A percentile compares a stretch with the other conserved stretches of the same genome.
Evolutionary conservation across 495 filamentous ascomycete species (phyloP).

Genomic region (Neurospora hispaniola): DNA sequence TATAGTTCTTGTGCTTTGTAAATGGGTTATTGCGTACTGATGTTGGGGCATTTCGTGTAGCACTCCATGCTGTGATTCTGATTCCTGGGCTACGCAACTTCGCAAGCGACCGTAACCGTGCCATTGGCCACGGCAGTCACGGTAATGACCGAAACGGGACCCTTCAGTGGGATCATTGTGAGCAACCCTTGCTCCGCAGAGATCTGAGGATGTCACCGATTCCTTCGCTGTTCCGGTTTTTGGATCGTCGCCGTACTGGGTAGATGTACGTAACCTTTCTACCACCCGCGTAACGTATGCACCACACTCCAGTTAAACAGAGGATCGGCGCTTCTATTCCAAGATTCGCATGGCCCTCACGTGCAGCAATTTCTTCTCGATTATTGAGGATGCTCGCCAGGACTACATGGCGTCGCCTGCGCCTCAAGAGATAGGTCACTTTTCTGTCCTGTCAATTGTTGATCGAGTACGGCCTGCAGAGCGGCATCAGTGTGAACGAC

Average conservation of each 20-base stretch:
- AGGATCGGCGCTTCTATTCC: constrained; percentile 6
- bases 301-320: background rate
- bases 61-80: background rate
- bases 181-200: constrained; percentile 7
- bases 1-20: constrained; percentile 3
- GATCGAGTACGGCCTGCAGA: background rate
- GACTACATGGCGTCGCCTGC: background rate
- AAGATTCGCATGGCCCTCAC: background rate
- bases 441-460: background rate
- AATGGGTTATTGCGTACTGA: background rate
- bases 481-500: background rate
- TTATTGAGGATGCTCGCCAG: background rate
- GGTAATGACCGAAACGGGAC: constrained; percentile 9
- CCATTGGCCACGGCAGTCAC: constrained; percentile 6
- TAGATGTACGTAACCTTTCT: constrained; percentile 5
- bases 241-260: background rate
- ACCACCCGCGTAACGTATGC: background rate
- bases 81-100: background rate
- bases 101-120: constrained; percentile 15
- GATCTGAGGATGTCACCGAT: constrained; percentile 1
- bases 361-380: background rate
- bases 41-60: constrained; percentile 3
- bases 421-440: background rate
- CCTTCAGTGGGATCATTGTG: background rate
- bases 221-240: constrained; percentile 8